A percentile compares a stretch with the other conserved stretches of the same genome.
phyloP scores from a whole-genome alignment of 2,329 filamentous ascomycete species.

The Monilinia aucupariae region DNA sequence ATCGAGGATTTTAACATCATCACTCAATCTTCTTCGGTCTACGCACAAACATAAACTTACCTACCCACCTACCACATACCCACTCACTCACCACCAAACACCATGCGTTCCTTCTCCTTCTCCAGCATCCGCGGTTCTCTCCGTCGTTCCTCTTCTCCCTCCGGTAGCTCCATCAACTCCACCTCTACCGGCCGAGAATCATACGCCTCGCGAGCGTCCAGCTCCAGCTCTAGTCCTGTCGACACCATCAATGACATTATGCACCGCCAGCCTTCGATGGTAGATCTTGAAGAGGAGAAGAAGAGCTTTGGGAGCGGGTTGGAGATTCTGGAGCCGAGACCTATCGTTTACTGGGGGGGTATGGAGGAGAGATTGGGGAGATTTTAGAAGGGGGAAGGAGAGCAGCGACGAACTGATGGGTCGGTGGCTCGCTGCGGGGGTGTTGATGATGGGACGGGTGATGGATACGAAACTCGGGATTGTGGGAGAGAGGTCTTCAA shows the following conservation, averaged over 20 bases:
- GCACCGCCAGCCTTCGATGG: conserved; percentile 51
- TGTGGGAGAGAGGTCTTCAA: conserved; percentile 18
- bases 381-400: not conserved
- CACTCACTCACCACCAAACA: conserved; percentile 12
- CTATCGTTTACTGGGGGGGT: conserved; percentile 58
- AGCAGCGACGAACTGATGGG: no score
- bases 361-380: conserved; percentile 43
- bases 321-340: conserved; percentile 55
- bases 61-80: conserved; percentile 14
- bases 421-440: no score
- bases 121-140: conserved; percentile 51
- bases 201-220: conserved; percentile 42
- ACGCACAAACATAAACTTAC: not conserved
- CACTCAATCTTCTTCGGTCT: not conserved
- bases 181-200: conserved; percentile 35
- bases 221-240: conserved; percentile 28
- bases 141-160: conserved; percentile 44
- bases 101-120: conserved; percentile 38
- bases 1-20: not conserved
- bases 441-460: not conserved
- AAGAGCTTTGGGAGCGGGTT: conserved; percentile 48
- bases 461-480: conserved; percentile 2
- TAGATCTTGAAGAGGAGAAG: conserved; percentile 54
- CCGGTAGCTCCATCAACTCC: conserved; percentile 30
- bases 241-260: conserved; percentile 56